Evolutionary conservation across 495 filamentous ascomycete genomes (phyloP), one percentile per base, ranked within the genome.

Genomic region (Xylaria scruposa): DNA sequence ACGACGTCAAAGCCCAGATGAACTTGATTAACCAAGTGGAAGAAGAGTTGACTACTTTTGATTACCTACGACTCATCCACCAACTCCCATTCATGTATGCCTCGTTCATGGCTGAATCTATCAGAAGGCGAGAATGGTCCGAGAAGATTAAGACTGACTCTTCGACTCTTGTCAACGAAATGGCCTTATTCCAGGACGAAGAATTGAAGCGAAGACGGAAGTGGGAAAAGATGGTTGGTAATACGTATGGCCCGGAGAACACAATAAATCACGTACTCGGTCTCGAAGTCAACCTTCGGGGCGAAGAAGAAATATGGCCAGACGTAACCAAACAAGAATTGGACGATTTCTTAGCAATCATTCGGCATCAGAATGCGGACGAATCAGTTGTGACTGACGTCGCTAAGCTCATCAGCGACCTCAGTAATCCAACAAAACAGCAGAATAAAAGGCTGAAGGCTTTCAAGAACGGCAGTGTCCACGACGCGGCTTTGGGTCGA

Each of bases 391-490:
- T 88, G 2, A 77, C 78, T 13, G 88, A 92, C 46, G 82, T 93
- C 24, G 78, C 81, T 0, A 88, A 90, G 68, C 83, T 90, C 9
- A 81, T 91, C 63, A 82, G 82, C 26, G 90, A 92, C 10, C 83
- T 93, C n/a, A 88, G 85, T 72, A 89, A 85, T 54, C 94, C 95
- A 0, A 94, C 92, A 6, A 91, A 90, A 72, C 87, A 87, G 70
- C 92, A 93, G 77, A 87, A 89, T 58, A 93, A 92, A 78, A 87
- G 92, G 62, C 90, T 93, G 49, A 97, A 94, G 76, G 94, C 93
- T 0, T 98, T 99, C 86, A 98, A 97, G 76, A 93, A 94, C 74
- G 97, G 96, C 51, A 98, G 95, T 75, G 87, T 99, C 15, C 94
- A 98, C 74, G 96, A 98, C 75, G 90, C 91, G 17, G 86, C 86